phyloP scores from a whole-genome alignment of 148 eudicot genomes.

The Selenicereus undatus region DNA sequence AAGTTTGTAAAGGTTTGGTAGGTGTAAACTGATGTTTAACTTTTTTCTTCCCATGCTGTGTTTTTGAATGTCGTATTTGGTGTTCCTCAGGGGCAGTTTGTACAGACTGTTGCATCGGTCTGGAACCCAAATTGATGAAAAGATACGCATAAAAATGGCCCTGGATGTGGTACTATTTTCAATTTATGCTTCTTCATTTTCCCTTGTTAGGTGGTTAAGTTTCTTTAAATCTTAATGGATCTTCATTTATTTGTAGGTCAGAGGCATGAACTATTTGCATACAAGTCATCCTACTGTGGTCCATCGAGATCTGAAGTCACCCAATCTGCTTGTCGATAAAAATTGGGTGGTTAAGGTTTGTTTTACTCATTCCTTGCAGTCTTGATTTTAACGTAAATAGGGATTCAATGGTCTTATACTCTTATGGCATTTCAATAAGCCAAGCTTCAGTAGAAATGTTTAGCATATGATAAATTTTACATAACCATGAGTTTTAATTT shows the following conservation, averaged over 20 bases:
- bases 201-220: not conserved
- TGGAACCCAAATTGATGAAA: constrained; percentile 71
- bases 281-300: constrained; percentile 85
- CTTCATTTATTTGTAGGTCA: constrained; percentile 56
- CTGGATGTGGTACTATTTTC: constrained; percentile 79
- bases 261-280: constrained; percentile 98
- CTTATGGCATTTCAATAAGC: not conserved
- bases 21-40: not conserved
- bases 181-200: not conserved
- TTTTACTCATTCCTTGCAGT: constrained; percentile 2
- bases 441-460: not conserved
- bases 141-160: constrained; percentile 86
- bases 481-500: not conserved
- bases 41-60: not conserved
- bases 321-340: constrained; percentile 94
- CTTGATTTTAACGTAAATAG: not conserved
- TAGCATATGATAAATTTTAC: not conserved
- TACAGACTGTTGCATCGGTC: constrained; percentile 84
- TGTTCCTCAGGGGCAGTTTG: constrained; percentile 78
- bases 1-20: not conserved
- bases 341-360: constrained; percentile 97
- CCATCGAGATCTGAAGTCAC: constrained; percentile 95
- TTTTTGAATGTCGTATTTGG: constrained; percentile 6
- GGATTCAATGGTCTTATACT: not conserved
- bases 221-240: constrained; percentile 12